These are phyloP conservation scores for Trichoderma reesei DNA, from an alignment of 495 filamentous ascomycete species.

Conservation along the genomic window DNA sequence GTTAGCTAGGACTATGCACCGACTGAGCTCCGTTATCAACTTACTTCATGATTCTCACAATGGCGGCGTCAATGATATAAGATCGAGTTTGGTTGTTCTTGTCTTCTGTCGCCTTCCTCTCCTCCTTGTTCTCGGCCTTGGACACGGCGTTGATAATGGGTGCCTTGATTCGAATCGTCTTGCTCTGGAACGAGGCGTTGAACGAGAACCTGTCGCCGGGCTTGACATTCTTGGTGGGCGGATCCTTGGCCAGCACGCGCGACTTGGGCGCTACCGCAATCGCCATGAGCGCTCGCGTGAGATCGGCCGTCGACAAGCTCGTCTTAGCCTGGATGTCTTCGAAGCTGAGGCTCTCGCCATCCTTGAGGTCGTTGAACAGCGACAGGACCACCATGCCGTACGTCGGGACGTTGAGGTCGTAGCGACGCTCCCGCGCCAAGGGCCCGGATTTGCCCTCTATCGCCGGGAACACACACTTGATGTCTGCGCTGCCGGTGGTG, in stretches of 20 bases:
- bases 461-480: slow-evolving; percentile 69
- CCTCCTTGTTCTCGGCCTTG: slow-evolving; percentile 75
- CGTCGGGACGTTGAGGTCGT: slow-evolving; percentile 87
- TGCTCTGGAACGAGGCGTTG: slow-evolving; percentile 75
- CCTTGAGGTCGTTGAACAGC: slow-evolving; percentile 73
- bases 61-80: slow-evolving; percentile 73
- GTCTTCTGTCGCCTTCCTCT: slow-evolving; percentile 78
- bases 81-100: slow-evolving; percentile 74
- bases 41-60: slow-evolving; percentile 96
- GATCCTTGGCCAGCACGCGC: slow-evolving; percentile 71
- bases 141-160: slow-evolving; percentile 62
- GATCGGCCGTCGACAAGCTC: slow-evolving; percentile 68
- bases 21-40: slow-evolving; percentile 18
- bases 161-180: slow-evolving; percentile 71
- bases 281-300: slow-evolving; percentile 74
- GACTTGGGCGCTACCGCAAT: slow-evolving; percentile 81
- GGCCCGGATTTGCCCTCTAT: slow-evolving; percentile 49
- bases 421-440: slow-evolving; percentile 59
- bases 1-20: not conserved
- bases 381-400: slow-evolving; percentile 85
- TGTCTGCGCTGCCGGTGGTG: slow-evolving; percentile 65
- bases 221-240: slow-evolving; percentile 73
- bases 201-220: slow-evolving; percentile 72
- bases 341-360: slow-evolving; percentile 57
- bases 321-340: slow-evolving; percentile 80